These are phyloP conservation scores for Tetrahymena borealis DNA, from an alignment of 73 alveolate species.

Conservation along the genomic window DNA sequence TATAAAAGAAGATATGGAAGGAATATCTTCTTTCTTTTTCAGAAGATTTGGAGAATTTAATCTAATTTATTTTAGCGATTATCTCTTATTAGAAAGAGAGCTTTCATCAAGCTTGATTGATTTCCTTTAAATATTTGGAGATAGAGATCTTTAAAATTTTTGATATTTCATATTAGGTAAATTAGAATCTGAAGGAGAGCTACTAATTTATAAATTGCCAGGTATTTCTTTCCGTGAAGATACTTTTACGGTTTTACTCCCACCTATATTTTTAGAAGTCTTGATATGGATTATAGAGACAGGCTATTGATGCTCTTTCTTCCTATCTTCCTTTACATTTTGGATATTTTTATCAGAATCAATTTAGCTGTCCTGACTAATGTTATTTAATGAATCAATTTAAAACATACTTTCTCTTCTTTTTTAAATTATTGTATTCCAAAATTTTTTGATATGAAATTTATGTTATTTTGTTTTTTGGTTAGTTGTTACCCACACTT, in stretches of 20 bases:
- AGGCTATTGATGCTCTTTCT: background rate
- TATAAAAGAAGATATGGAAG: too few relatives aligned
- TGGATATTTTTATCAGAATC: background rate
- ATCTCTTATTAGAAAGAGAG: background rate
- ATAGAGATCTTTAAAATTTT: background rate
- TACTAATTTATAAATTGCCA: background rate
- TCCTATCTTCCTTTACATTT: background rate
- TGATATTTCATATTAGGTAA: background rate
- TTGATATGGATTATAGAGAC: too few relatives aligned
- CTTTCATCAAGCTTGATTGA: background rate
- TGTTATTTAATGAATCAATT: background rate
- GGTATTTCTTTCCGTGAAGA: background rate
- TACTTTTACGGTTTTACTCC: background rate
- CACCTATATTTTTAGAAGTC: background rate
- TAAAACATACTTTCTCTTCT: background rate
- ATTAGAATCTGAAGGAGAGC: background rate
- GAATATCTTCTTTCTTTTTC: too few relatives aligned
- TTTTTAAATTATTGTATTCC: background rate
- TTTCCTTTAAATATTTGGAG: background rate
- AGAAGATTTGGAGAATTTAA: too few relatives aligned
- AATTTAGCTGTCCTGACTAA: background rate
- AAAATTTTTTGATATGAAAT: background rate
- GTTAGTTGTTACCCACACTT: too few relatives aligned
- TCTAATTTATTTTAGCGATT: too few relatives aligned
- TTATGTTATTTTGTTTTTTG: too few relatives aligned